phyloP scores from a whole-genome alignment of 2,329 filamentous ascomycete species.

The Colletotrichum filicis region DNA sequence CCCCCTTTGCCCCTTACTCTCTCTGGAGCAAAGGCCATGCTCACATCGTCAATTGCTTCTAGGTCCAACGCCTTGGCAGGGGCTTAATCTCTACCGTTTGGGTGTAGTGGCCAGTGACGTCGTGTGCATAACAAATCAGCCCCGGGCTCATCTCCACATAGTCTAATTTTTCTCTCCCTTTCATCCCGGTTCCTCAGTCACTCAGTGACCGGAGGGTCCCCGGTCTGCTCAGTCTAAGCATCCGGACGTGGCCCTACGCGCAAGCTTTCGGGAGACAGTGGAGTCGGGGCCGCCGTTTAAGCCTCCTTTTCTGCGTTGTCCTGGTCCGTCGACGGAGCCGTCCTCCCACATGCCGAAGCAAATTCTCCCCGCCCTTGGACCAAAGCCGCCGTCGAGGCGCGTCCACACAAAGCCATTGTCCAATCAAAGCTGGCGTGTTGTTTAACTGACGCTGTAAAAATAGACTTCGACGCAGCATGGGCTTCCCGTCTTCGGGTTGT shows the following conservation, averaged over 20 bases:
- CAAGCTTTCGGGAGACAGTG: constrained; percentile 15
- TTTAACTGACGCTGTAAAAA: constrained; percentile 12
- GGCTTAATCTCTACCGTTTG: background rate
- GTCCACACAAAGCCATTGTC: background rate
- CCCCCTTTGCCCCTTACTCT: background rate
- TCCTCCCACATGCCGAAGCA: constrained; percentile 27
- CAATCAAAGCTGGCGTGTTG: background rate
- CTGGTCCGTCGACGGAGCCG: background rate
- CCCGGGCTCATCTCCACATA: constrained; percentile 14
- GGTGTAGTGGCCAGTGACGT: constrained; percentile 1
- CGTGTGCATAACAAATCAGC: constrained; percentile 18
- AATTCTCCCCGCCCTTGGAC: background rate
- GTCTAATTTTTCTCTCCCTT: background rate
- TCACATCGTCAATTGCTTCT: background rate
- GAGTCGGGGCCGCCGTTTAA: constrained; percentile 16
- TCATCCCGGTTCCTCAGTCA: background rate
- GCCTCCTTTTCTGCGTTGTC: constrained; percentile 17
- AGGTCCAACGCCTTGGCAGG: constrained; percentile 6
- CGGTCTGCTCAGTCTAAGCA: background rate
- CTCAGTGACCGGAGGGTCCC: background rate
- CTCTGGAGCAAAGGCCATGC: background rate
- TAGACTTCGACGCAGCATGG: background rate
- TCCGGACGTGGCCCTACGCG: constrained; percentile 11
- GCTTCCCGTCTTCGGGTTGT: constrained; percentile 1
- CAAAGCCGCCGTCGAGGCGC: background rate